Evolutionary conservation across 2,329 filamentous ascomycete species (phyloP).

Genomic region (Talaromyces pinophilus): DNA sequence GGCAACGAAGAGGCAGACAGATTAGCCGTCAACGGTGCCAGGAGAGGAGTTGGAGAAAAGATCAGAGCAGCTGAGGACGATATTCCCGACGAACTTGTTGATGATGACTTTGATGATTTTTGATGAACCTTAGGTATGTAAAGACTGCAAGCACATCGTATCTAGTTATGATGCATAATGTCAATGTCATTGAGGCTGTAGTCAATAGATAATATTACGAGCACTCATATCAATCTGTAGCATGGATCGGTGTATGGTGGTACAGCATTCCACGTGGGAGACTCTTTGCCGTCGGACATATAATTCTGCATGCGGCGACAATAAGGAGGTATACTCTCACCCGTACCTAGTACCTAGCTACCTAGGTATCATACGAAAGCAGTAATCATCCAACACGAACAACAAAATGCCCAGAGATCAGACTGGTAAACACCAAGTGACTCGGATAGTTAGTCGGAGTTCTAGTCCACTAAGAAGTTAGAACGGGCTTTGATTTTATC

Average conservation of each 20-base stretch:
- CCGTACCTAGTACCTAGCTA: background rate
- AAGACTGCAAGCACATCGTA: background rate
- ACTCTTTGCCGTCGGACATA: background rate
- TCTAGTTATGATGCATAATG: background rate
- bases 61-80: background rate
- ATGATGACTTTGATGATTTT: slow-evolving; percentile 21
- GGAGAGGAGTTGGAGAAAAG: slow-evolving; percentile 34
- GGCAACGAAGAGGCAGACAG: slow-evolving; percentile 81
- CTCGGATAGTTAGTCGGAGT: background rate
- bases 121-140: background rate
- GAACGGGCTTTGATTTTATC: background rate
- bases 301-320: background rate
- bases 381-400: background rate
- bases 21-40: slow-evolving; percentile 70
- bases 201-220: background rate
- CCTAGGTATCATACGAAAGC: background rate
- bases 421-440: background rate
- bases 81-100: slow-evolving; percentile 19
- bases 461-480: too few species aligned
- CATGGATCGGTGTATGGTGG: background rate
- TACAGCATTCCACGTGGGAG: slow-evolving; percentile 3
- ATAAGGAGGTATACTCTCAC: background rate
- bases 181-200: background rate
- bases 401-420: background rate
- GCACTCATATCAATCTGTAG: background rate